phyloP scores from a whole-genome alignment of 345 rosid genomes.

The Ailanthus altissimus region DNA sequence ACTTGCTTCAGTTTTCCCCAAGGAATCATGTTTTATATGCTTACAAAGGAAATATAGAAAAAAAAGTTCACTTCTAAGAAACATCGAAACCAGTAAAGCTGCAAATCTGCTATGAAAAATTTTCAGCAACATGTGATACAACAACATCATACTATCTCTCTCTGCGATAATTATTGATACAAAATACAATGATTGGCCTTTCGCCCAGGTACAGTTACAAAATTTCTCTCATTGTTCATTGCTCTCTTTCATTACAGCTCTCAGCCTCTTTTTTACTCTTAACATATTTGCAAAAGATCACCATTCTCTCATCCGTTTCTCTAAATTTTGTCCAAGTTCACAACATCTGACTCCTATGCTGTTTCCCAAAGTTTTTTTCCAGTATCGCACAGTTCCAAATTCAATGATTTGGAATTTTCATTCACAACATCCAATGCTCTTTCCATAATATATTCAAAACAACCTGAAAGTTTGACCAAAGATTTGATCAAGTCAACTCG shows the following conservation, averaged over 20 bases:
- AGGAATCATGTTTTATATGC: background rate
- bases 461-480: background rate
- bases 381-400: background rate
- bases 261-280: background rate
- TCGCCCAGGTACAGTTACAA: background rate
- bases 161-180: background rate
- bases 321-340: background rate
- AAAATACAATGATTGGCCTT: background rate
- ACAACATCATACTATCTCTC: background rate
- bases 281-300: background rate
- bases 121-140: conserved; percentile 12
- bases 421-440: background rate
- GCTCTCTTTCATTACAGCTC: background rate
- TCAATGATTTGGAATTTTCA: background rate
- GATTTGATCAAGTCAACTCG: background rate
- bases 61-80: background rate
- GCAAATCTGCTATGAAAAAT: background rate
- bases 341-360: background rate
- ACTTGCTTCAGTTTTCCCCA: background rate
- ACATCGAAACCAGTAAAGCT: background rate
- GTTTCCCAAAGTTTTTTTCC: background rate
- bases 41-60: background rate
- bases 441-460: background rate
- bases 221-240: background rate
- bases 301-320: background rate